Base-by-base conservation (phyloP, 1,139 yeast species). In the Suhomyces yuchorum region DNA sequence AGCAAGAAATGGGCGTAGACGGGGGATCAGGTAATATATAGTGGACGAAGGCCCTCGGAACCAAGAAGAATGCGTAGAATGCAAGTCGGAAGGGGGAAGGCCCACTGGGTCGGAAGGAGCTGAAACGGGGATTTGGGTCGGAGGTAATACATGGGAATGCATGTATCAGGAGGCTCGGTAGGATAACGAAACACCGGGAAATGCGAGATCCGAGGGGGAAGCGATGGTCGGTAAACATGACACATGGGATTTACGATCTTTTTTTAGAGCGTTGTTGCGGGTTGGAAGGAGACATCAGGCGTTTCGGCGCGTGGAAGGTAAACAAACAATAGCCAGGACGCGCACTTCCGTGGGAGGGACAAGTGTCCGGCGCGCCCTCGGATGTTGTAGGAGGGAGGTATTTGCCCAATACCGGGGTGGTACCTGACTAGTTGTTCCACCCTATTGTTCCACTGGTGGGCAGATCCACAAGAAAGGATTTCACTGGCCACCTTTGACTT, bases 1-100 rank as follows among this genome's bases (percentile, higher is more conserved):
- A 18, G 7, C 18, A 17, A 38, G 41, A 26, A 38, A 28, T n/a
- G 18, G 38, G n/a, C 23, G 23, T 12, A 14, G 23, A 28, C 24
- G 33, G 37, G 37, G 37, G 38, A 32, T 35, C 37, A 24, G 32
- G 23, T 11, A n/a, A 43, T 38, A 37, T 37, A 38, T 38, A 30
- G 37, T 22, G 39, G 30, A 17, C 14, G 5, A 8, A 6, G 9
- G 26, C 19, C 26, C 38, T 14, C 26, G 38, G 38, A 35, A 35
- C 14, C 14, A 12, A 11, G 3, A 6, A 26, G 20, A 17, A 26
- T 8, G 30, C 4, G 12, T n/a, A n/a, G n/a, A n/a, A n/a, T n/a
- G n/a, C n/a, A 12, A 26, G 30, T 12, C 11, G 30, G 30, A 26
- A 26, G 30, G 30, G n/a, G 30, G 30, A 26, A 26, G 30, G 30